Evolutionary conservation across 2,329 filamentous ascomycete genomes (phyloP).

Genomic region (Cytospora leucostoma): DNA sequence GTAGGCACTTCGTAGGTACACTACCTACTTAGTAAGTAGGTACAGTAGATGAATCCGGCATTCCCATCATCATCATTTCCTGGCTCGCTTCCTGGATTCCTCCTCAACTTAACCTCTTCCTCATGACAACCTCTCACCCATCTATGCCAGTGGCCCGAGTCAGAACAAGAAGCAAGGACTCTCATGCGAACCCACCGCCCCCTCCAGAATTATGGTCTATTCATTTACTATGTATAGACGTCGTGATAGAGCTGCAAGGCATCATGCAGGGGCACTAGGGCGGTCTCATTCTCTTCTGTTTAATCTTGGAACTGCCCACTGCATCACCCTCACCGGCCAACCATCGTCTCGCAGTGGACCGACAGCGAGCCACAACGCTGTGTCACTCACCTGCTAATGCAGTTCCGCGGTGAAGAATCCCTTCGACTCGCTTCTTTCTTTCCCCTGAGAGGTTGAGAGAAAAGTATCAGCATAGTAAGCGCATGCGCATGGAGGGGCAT

Average conservation of each 20-base stretch:
- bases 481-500: too few species aligned
- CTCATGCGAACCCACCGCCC: not conserved
- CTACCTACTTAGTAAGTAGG: too few species aligned
- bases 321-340: constrained; percentile 6
- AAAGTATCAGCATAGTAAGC: not conserved
- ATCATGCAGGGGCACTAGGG: constrained; percentile 14
- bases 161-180: not conserved
- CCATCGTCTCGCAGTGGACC: constrained; percentile 5
- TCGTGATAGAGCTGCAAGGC: constrained; percentile 1
- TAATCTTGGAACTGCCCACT: not conserved
- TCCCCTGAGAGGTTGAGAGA: not conserved
- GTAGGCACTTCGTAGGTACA: too few species aligned
- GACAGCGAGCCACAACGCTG: constrained; percentile 16
- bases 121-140: not conserved
- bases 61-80: not conserved
- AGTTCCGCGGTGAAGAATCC: constrained; percentile 12
- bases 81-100: not conserved
- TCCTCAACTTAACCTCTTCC: not conserved
- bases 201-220: not conserved
- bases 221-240: not conserved
- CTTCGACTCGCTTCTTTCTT: not conserved
- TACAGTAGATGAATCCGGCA: too few species aligned
- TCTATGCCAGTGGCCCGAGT: not conserved
- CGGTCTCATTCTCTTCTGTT: not conserved
- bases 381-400: constrained; percentile 2